Percentiles rank a stretch among this genome's conserved stretches.
phyloP scores from a whole-genome alignment of 2,329 filamentous ascomycete species.

The Fusarium algeriense region DNA sequence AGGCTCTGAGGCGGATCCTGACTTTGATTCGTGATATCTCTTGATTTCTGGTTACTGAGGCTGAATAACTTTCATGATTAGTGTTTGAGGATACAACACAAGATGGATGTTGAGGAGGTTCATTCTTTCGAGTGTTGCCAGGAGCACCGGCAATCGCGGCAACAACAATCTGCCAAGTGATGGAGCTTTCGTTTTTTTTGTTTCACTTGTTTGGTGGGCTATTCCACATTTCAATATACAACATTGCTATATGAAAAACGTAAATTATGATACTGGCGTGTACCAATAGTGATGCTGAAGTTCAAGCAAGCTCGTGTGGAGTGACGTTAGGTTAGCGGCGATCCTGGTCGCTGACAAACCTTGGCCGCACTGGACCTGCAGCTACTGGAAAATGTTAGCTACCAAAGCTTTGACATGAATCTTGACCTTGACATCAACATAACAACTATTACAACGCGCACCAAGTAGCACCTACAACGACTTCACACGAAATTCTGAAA shows the following conservation, averaged over 20 bases:
- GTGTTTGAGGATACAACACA: background rate
- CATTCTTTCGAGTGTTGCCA: background rate
- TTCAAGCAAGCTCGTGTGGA: conserved; percentile 18
- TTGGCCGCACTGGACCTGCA: conserved; percentile 19
- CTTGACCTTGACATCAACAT: conserved; percentile 18
- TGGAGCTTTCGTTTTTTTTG: background rate
- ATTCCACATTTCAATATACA: background rate
- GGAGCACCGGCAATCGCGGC: background rate
- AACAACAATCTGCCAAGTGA: background rate
- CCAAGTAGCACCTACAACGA: background rate
- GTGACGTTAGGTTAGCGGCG: conserved; percentile 15
- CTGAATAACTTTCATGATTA: background rate
- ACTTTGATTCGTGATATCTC: background rate
- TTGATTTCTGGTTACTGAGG: background rate
- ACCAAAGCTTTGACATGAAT: conserved; percentile 5
- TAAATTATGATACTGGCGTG: background rate
- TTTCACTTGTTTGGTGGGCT: background rate
- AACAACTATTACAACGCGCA: background rate
- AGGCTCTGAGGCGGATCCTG: background rate
- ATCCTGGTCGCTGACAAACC: conserved; percentile 39
- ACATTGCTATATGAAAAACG: background rate
- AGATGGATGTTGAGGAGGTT: background rate
- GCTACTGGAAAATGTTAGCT: conserved; percentile 34
- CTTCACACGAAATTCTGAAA: background rate
- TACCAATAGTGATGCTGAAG: background rate